These are phyloP conservation scores for Geopyxis carbonaria DNA, from an alignment of 495 filamentous ascomycete species.

Conservation along the genomic window DNA sequence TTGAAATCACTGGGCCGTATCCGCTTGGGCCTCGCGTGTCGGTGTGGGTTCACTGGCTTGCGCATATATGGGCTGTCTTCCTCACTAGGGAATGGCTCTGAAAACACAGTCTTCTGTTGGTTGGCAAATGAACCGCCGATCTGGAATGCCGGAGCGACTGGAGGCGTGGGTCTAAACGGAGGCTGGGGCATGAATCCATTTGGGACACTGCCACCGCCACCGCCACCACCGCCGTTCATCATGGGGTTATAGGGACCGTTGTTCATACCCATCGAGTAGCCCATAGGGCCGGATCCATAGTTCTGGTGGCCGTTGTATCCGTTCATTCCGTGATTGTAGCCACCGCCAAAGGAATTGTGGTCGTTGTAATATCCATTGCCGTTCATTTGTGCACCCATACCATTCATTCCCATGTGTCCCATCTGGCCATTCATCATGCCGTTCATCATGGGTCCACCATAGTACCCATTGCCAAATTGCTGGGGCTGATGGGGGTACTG, in stretches of 20 bases:
- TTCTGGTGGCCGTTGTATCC: conserved; percentile 9
- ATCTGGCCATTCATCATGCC: conserved; percentile 29
- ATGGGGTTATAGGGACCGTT: conserved; percentile 29
- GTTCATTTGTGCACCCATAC: conserved; percentile 25
- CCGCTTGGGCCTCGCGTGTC: conserved; percentile 59
- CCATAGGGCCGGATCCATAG: conserved; percentile 22
- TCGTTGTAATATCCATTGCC: conserved; percentile 27
- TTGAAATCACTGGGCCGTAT: conserved; percentile 67
- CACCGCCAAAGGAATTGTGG: conserved; percentile 30
- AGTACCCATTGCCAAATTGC: conserved; percentile 6
- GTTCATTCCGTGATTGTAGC: conserved; percentile 28
- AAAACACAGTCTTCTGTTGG: conserved; percentile 53
- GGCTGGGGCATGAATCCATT: conserved; percentile 8
- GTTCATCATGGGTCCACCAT: conserved; percentile 17
- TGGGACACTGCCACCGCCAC: too few relatives aligned
- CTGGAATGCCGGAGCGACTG: conserved; percentile 7
- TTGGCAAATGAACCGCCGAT: conserved; percentile 37
- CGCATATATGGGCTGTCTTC: conserved; percentile 90
- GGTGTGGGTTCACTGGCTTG: conserved; percentile 87
- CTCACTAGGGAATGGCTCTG: conserved; percentile 44
- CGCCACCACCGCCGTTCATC: conserved; percentile 35
- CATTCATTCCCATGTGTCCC: conserved; percentile 27
- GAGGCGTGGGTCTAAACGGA: conserved; percentile 23
- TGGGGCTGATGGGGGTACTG: conserved; percentile 16
- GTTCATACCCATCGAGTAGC: conserved; percentile 23